Percentiles rank a stretch among this genome's conserved stretches.
Conservation (phyloP, 2,329 filamentous ascomycete genomes). For the Rhytidhysteron rufulum region DNA sequence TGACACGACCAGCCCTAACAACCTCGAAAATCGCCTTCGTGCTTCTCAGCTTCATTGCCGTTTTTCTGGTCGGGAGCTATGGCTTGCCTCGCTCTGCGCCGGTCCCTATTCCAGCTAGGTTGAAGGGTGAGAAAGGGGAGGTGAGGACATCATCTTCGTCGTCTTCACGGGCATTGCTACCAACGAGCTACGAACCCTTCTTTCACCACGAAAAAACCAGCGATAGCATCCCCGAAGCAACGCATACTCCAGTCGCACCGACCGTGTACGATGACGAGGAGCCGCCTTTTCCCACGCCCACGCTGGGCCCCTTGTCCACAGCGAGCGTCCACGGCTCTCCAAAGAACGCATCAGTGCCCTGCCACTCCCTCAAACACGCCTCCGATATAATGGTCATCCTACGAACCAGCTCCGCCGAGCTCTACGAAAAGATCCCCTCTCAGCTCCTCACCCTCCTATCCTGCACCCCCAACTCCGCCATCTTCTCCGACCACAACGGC, state of each 20-base stretch:
- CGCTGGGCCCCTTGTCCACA: not conserved
- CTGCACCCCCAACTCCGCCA: constrained; percentile 53
- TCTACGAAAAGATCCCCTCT: constrained; percentile 51
- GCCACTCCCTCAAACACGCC: constrained; percentile 26
- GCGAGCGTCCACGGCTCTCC: not conserved
- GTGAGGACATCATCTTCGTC: no score
- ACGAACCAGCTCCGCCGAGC: constrained; percentile 57
- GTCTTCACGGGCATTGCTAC: no score
- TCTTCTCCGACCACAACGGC: constrained; percentile 57
- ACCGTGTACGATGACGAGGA: not conserved
- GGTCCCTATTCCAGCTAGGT: no score
- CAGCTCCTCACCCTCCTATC: constrained; percentile 53
- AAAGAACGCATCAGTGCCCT: constrained; percentile 9
- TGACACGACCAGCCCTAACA: not conserved
- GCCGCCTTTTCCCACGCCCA: not conserved
- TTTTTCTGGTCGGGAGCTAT: not conserved
- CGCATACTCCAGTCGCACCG: not conserved
- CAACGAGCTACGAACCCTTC: no score
- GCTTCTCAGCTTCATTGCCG: not conserved
- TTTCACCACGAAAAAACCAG: not conserved
- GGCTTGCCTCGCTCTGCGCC: not conserved
- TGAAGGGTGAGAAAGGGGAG: no score
- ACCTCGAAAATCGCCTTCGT: not conserved
- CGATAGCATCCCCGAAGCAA: not conserved
- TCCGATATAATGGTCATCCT: constrained; percentile 55